Base-by-base conservation (phyloP, 805 yeast species). In the Nakazawaea molendinolei region DNA sequence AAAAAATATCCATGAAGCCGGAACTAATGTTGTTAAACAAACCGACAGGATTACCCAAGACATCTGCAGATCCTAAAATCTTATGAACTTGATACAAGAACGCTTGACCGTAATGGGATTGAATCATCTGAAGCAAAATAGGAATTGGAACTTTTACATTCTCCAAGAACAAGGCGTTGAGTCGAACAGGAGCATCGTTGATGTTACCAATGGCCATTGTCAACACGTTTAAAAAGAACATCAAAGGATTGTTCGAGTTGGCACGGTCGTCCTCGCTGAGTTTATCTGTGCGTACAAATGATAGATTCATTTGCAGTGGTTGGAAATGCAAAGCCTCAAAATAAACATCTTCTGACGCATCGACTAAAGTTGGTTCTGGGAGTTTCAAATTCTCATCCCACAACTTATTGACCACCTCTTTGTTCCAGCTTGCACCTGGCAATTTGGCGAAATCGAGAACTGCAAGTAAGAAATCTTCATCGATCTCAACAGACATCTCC, bases 181-280 rank as follows among this genome's bases (percentile, higher is more conserved):
- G 63, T 50, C 82, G 74, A 29, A 92, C 84, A 1, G 97, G 97
- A 0, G 99, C 98, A 57, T 92, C 97, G 53, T 90, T 90, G 42
- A 94, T 85, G 55, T 90, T 92, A 18, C 97, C 98, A 44, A 92
- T 75, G 0, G 98, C 95, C 97, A 90, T 89, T 0, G 97, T 87
- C 41, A 92, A 63, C 25, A 90, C 78, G 54, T 92, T 86, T 46
- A 86, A 67, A 44, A 86, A 76, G 55, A 84, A 82, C 71, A 80
- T 72, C 33, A 89, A 53, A 0, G 92, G 66, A 44, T 78, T 80
- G 31, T 76, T 78, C 3, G 83, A 63, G 3, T 71, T 55, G 0
- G 65, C 60, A 9, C 78, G 71, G 24, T 70, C 70, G 38, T 79
- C 86, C 38, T 76, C 83, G 5, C 73, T 77, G 51, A 77, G 74